Evolutionary conservation across 192 early-diverging fungal genomes (phyloP), one percentile per base, ranked within the genome.

Genomic region (Ambispora gerdemannii): DNA sequence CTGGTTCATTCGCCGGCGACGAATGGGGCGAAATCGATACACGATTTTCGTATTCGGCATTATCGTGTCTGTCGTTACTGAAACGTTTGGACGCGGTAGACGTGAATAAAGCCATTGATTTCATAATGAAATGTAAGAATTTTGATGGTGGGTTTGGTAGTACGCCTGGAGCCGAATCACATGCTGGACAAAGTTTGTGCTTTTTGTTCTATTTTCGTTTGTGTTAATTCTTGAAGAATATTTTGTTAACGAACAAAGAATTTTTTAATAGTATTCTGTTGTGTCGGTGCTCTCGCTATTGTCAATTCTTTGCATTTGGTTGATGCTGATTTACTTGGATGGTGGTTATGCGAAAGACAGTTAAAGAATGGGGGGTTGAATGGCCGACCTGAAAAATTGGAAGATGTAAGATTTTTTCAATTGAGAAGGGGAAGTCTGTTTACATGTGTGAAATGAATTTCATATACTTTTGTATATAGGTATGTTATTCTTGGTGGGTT

Each of bases 401-500:
- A 92, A 61, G 95, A 99, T 75, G 95, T 93, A 78, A 65, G 82
- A 75, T 50, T 1, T 7, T 49, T 50, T 65, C 0, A n/a, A n/a
- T n/a, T n/a, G n/a, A n/a, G n/a, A n/a, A n/a, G n/a, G n/a, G n/a
- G n/a, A n/a, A n/a, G n/a, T n/a, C n/a, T n/a, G n/a, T n/a, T n/a
- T n/a, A n/a, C n/a, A n/a, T n/a, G n/a, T n/a, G n/a, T n/a, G n/a
- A n/a, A n/a, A n/a, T n/a, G n/a, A n/a, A n/a, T n/a, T n/a, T n/a
- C 13, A 25, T 17, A 47, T 47, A 22, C 3, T 22, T 69, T 60
- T 10, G 4, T 20, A 7, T n/a, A 33, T 72, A 90, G 88, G 86
- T 91, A 2, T 98, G 96, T 73, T 98, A 98, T 74, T 97, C 96
- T 33, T 98, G 96, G 96, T 98, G 96, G 96, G 95, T 96, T 0